Evolutionary conservation across 495 filamentous ascomycete species (phyloP), one percentile per base, ranked within the genome.

Genomic region (Barbatosphaeria neglecta): DNA sequence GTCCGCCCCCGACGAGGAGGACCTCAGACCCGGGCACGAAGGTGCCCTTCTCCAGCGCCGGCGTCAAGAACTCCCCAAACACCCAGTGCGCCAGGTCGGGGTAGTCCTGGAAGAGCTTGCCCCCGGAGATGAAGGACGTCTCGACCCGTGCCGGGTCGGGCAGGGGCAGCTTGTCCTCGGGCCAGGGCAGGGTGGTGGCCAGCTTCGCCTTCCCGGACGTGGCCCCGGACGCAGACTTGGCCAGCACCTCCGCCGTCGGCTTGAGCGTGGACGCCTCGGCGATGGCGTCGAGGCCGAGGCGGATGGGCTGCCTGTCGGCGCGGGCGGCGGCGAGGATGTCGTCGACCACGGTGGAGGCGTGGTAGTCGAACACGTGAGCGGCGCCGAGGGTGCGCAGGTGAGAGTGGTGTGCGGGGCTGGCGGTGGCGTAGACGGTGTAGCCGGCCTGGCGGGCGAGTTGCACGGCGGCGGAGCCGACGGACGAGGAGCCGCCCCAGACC

Each of bases 401-500:
- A 2, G 44, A 55, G 46, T 69, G 59, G 37, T 72, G 63, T 6
- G 43, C 20, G 0, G 54, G 38, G 0, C 60, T 65, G 27, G 67
- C 67, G 2, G 64, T 69, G 0, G 64, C 48, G 19, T 68, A 52
- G 7, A 73, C 60, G 6, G 48, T 63, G 10, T 67, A 55, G 6
- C 82, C 82, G 7, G 54, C 49, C 15, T 56, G 40, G 9, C 64
- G 63, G 1, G 68, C 55, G 10, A 69, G 56, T 47, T 68, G 67
- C 28, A 70, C 61, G 6, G 59, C 58, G 6, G 50, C 51, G 4
- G 43, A 70, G 4, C 81, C 82, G 9, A 81, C 74, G 15, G 73
- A 73, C 0, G 68, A 67, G 4, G 73, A 66, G 37, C 78, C 81
- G 19, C 80, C 79, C 72, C 79, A 86, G 43, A 84, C 59, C 4